Base-by-base conservation (phyloP, 2,329 filamentous ascomycete genomes). In the Beauveria sp. region DNA sequence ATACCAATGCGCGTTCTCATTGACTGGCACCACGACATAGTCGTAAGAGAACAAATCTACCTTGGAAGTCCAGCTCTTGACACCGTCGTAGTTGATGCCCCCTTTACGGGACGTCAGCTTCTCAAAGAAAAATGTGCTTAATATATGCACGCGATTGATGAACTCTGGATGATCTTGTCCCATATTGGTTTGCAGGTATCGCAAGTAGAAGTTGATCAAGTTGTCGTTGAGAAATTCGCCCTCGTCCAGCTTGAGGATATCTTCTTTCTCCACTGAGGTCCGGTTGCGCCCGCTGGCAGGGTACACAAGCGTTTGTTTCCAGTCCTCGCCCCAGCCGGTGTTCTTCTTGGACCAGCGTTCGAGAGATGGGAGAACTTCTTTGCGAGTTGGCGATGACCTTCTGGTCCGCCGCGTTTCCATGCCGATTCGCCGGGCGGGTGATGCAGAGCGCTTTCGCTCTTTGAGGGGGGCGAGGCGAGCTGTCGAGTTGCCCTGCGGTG, bases 181-280 rank as follows among this genome's bases (percentile, higher is more conserved):
- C 41, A 89, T 72, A 47, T 81, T 74, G 61, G 82, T 76, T 69
- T 92, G 86, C 6, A 93, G 76, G 66, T 86, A 90, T 34, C 88
- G 86, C 60, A 96, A 79, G 70, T 96, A 96, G 70, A 97, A 97
- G 55, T 84, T 86, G 66, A 99, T 89, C 30, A 99, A 77, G 68
- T 91, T 96, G 75, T 99, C 94, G 70, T 99, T 99, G 48, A 99
- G 75, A 62, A 89, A 96, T 66, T 96, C 84, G 14, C 87, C 90
- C 64, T 96, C 90, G 63, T 96, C 87, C 3, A 99, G 81, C 47
- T 91, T 82, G 22, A 80, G 76, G 40, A 97, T 85, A 68, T 94
- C 91, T n/a, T 82, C 77, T 63, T 82, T 85, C 61, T 90, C 84
- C 1, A 94, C 84, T 1, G 81, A 84, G 1, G 87, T 84, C 63